phyloP scores from a whole-genome alignment of 2,329 filamentous ascomycete genomes.

The Cercospora sp. region DNA sequence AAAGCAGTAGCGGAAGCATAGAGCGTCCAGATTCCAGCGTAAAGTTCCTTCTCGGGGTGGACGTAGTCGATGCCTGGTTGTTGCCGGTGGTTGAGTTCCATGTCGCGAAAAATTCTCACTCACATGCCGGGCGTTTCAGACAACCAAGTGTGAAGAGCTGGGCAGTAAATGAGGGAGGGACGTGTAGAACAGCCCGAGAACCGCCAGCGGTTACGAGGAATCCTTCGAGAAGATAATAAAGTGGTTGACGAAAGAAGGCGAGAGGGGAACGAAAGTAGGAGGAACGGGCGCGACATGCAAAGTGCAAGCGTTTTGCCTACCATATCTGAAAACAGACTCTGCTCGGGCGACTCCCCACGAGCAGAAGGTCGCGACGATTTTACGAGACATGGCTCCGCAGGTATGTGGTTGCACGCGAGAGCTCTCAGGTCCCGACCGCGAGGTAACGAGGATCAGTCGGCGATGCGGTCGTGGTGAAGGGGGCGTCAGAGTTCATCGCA shows the following conservation, averaged over 20 bases:
- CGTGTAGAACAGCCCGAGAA: not conserved
- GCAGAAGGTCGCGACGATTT: not conserved
- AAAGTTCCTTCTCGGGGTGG: slow-evolving; percentile 40
- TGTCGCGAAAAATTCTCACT: slow-evolving; percentile 16
- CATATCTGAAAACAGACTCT: not conserved
- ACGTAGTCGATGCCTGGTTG: slow-evolving; percentile 33
- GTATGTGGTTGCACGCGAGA: slow-evolving; percentile 1
- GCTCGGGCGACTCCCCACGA: slow-evolving; percentile 5
- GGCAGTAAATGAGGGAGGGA: not conserved
- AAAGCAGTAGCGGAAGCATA: slow-evolving; percentile 42
- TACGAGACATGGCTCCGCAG: not conserved
- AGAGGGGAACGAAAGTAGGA: not conserved
- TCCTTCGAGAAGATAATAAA: slow-evolving; percentile 1
- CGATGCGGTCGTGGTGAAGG: not conserved
- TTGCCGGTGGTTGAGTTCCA: slow-evolving; percentile 22
- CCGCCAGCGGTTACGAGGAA: not conserved
- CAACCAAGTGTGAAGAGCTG: not conserved
- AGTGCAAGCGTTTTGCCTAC: not conserved
- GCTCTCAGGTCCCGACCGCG: not conserved
- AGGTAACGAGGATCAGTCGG: not conserved
- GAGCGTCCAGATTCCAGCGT: slow-evolving; percentile 43
- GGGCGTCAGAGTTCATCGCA: not conserved
- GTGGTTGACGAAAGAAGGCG: slow-evolving; percentile 1
- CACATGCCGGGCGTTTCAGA: slow-evolving; percentile 17
- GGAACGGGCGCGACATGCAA: not conserved